Evolutionary conservation across 1,284 basidiomycete species (phyloP).

Genomic region (Calocybe gambosa): DNA sequence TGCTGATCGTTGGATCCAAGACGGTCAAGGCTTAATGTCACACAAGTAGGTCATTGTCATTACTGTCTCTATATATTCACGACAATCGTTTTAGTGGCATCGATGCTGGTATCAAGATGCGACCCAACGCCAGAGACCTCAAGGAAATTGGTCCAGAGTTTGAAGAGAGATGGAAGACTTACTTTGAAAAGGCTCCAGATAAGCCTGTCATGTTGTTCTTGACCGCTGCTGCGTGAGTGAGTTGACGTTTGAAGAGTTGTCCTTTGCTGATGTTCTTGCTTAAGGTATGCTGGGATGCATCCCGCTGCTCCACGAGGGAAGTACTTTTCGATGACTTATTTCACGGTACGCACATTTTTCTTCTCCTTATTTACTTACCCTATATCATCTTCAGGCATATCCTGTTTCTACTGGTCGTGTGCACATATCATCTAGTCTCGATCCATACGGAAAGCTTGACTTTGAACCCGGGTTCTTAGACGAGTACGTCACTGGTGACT

Average conservation of each 20-base stretch:
- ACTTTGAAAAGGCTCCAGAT: slow-evolving; percentile 23
- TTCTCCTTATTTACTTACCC: background rate
- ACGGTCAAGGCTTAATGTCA: slow-evolving; percentile 40
- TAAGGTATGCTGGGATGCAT: slow-evolving; percentile 22
- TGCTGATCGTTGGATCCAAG: slow-evolving; percentile 32
- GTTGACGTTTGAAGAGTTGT: background rate
- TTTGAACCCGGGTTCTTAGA: slow-evolving; percentile 26
- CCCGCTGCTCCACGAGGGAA: slow-evolving; percentile 23
- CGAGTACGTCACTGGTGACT: slow-evolving; percentile 5
- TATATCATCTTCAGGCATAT: slow-evolving; percentile 17
- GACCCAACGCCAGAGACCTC: slow-evolving; percentile 31
- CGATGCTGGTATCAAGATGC: slow-evolving; percentile 33
- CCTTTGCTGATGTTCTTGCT: background rate
- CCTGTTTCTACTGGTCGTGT: slow-evolving; percentile 22
- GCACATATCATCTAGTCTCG: slow-evolving; percentile 19
- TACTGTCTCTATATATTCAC: background rate
- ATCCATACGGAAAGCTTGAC: slow-evolving; percentile 20
- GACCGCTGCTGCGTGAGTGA: slow-evolving; percentile 26
- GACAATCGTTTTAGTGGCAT: slow-evolving; percentile 23
- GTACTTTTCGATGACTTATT: slow-evolving; percentile 26
- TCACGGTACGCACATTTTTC: slow-evolving; percentile 18
- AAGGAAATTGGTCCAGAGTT: slow-evolving; percentile 31
- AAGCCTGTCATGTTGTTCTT: slow-evolving; percentile 31
- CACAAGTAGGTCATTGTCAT: slow-evolving; percentile 31
- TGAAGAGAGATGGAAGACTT: slow-evolving; percentile 30